Conservation (phyloP, 345 rosid genomes). For the Hibiscus syriacus region DNA sequence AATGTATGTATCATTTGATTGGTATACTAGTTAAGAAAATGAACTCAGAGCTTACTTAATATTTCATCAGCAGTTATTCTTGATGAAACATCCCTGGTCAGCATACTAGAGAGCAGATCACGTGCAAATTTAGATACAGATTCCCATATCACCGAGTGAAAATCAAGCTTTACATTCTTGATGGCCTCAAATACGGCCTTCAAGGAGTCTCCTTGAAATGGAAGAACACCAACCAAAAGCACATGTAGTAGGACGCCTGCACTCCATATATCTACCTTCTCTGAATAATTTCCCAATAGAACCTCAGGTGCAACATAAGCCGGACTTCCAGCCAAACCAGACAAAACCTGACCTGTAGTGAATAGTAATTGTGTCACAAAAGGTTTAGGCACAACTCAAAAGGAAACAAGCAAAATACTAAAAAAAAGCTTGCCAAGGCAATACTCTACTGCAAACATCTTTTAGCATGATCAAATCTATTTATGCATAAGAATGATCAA, state of each 20-base stretch:
- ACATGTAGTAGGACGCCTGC: too few relatives aligned
- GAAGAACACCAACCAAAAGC: constrained; percentile 72
- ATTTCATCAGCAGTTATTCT: constrained; percentile 90
- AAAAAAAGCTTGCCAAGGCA: neutral
- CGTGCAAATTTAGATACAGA: too few relatives aligned
- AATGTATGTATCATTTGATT: neutral
- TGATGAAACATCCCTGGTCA: constrained; percentile 82
- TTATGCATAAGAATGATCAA: neutral
- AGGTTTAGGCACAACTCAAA: constrained; percentile 6
- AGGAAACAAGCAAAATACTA: neutral
- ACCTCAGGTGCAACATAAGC: too few relatives aligned
- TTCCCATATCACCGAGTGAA: constrained; percentile 71
- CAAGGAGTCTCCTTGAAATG: constrained; percentile 78
- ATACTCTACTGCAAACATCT: neutral
- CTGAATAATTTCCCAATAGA: constrained; percentile 64
- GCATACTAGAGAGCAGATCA: constrained; percentile 74
- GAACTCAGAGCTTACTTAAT: constrained; percentile 47
- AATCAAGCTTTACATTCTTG: constrained; percentile 73
- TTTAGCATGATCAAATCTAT: neutral
- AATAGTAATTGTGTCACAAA: constrained; percentile 3
- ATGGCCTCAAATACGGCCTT: constrained; percentile 77
- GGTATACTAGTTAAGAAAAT: neutral
- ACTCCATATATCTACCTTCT: constrained; percentile 95
- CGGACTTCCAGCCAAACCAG: too few relatives aligned
- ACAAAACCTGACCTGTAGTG: too few relatives aligned